Base-by-base conservation (phyloP, 2,329 filamentous ascomycete genomes). In the Talaromyces sp. region DNA sequence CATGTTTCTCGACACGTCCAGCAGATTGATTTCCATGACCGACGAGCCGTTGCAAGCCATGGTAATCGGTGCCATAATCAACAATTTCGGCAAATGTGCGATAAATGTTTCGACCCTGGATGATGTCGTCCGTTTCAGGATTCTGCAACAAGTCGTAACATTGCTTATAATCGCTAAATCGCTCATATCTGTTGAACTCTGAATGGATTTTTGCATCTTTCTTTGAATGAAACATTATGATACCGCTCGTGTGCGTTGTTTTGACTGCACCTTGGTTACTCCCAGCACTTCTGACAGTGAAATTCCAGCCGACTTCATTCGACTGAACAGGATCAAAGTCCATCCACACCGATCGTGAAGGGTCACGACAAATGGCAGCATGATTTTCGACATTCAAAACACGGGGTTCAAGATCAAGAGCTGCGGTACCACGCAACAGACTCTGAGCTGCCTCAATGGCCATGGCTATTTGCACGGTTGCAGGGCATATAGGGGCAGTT, bases 401-500 rank as follows among this genome's bases (percentile, higher is more conserved):
- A 25, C 65, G 52, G 1, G 76, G 75, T 16, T 70, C 64, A n/a
- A 69, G 48, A 3, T 40, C 16, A 16, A 2, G 5, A 40, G 39
- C 39, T n/a, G 39, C 16, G 18, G 16, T 18, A 1, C 11, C 21
- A 50, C 28, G 66, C 9, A 66, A 18, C 18, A 50, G 46, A 58
- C 69, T 77, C 2, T 63, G 52, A 0, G 78, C 39, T 1, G 73
- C 70, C 37, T 74, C 69, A 18, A 75, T 68, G 5, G 66, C 69
- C 9, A 76, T 68, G 14, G 73, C 75, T 1, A 81, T 18, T 57
- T 79, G 60, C 0, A 81, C 59, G 0, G 75, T 79, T 0, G 69
- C 73, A 0, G 80, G 80, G 42, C 70, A 73, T 12, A 76, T 73
- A 1, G 77, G 70, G 0, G 76, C 77, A 1, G 76, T 75, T 40